Evolutionary conservation across 768 basidiomycete species (phyloP), one percentile per base, ranked within the genome.

Genomic region (Coprinellus micaceus): DNA sequence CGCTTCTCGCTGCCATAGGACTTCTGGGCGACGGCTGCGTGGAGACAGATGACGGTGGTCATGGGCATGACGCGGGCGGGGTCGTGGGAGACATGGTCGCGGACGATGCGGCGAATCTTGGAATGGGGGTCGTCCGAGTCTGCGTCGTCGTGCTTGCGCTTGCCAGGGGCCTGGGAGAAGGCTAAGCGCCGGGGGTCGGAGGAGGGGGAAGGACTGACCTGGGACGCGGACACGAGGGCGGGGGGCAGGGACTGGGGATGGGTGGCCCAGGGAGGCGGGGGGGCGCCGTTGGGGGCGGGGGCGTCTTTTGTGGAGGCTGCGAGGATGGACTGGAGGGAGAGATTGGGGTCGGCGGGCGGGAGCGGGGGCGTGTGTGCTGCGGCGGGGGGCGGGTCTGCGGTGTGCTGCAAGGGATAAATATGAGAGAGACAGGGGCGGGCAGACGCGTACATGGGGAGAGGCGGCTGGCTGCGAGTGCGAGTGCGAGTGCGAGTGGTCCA

Each of bases 1-100:
- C 94, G 88, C 70, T 95, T 94, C 75, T 97, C 94, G 69, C 88
- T 92, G 51, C 92, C 92, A 67, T 97, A 97, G 11, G 92, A 94
- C 74, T 97, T 97, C 75, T 97, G 94, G 1, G 92, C 94, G 50
- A 94, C 92, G 29, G 91, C 91, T 24, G 94, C 92, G 66, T 96
- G 94, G 52, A 94, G 78, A 62, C 90, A 93, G 59, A 92, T 83
- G 29, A 94, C 89, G 37, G 91, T 93, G 36, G 91, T 93, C 91
- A 94, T 92, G 58, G 89, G 88, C 74, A 89, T 82, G 62, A 88
- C 82, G 60, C 86, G 86, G 48, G 82, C 69, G 9, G 85, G 84
- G 63, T 91, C 88, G 65, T 88, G 86, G 30, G 83, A 82, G 61
- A 90, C 82, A 68, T 90, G 89, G 70, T 91, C 88, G 69, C 86